Evolutionary conservation across 2,329 filamentous ascomycete genomes (phyloP), one percentile per base, ranked within the genome.

Genomic region (Penicillium sclerotiorum): DNA sequence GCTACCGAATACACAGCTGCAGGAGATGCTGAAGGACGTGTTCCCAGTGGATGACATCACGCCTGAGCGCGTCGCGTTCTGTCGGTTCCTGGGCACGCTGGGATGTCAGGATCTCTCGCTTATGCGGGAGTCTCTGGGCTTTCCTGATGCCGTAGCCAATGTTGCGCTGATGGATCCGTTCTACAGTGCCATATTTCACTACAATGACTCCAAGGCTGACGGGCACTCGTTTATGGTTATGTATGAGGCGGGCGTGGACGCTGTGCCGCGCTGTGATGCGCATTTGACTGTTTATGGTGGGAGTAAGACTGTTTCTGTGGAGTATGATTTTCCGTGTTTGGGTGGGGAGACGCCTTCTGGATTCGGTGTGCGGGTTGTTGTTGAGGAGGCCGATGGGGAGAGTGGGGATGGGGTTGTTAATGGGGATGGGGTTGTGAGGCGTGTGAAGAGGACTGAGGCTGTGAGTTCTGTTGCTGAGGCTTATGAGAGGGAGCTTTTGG

Each of bases 171-270:
- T 74, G 21, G 66, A 72, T 13, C 72, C 70, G 0, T 75, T 77
- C 45, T 77, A 70, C 44, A 66, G 66, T 3, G 68, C 66, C 1
- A 61, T 70, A 4, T 66, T 72, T 40, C 65, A 69, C 37, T 72
- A 71, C 23, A 63, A 52, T 2, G 47, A 58, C 32, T 51, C 56
- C 5, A 22, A 25, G 8, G 47, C 27, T 4, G 51, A 61, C 2
- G 59, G 50, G 27, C 18, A 64, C 17, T 59, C 64, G 1, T 86
- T 83, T 49, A 70, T 78, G 0, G 73, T 83, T 2, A 73, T 76
- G 0, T 86, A 84, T 55, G 83, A 86, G 54, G 77, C 76, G 0
- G 82, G 83, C 0, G 70, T 84, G 18, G 76, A 80, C 54, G 59
- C 63, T 0, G 74, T 86, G 1, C 79, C 81, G 0, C 53, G 68